Conservation (phyloP, 495 filamentous ascomycete genomes). For the Aspergillus hancockii region DNA sequence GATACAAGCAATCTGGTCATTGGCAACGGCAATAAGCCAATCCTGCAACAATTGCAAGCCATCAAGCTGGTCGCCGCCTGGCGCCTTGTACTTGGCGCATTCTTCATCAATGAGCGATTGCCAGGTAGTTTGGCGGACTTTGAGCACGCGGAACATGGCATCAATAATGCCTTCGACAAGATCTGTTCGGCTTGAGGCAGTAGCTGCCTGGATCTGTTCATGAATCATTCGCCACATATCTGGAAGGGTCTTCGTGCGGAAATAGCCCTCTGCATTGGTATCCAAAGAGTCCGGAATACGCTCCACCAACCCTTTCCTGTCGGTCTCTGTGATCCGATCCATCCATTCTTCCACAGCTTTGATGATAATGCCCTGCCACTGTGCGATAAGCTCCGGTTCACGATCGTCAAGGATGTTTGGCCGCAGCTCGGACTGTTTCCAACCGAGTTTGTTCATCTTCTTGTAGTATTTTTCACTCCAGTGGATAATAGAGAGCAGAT, state of each 20-base stretch:
- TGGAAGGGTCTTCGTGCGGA: conserved; percentile 84
- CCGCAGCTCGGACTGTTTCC: conserved; percentile 66
- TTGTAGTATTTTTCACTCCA: conserved; percentile 95
- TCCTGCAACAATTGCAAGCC: conserved; percentile 81
- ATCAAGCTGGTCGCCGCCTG: conserved; percentile 64
- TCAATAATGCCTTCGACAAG: conserved; percentile 92
- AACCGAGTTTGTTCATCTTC: conserved; percentile 90
- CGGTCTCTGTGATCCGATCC: conserved; percentile 79
- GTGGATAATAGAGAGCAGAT: conserved; percentile 86
- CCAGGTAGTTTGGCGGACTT: conserved; percentile 79
- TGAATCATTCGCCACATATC: conserved; percentile 98
- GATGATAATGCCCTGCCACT: conserved; percentile 93
- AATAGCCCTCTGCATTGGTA: conserved; percentile 79
- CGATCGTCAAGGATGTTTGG: conserved; percentile 87
- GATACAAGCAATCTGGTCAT: conserved; percentile 97
- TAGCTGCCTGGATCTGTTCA: conserved; percentile 82
- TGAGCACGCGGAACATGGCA: conserved; percentile 85
- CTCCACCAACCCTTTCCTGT: conserved; percentile 75
- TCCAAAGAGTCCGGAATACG: conserved; percentile 78
- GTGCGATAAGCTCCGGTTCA: conserved; percentile 83
- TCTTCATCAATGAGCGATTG: conserved; percentile 88
- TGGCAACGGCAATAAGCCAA: conserved; percentile 95
- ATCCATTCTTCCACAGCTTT: conserved; percentile 97
- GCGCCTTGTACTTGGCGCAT: conserved; percentile 63
- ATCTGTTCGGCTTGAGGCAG: conserved; percentile 76